Base-by-base conservation (phyloP, 2,329 filamentous ascomycete species). In the Fusarium multiceps region DNA sequence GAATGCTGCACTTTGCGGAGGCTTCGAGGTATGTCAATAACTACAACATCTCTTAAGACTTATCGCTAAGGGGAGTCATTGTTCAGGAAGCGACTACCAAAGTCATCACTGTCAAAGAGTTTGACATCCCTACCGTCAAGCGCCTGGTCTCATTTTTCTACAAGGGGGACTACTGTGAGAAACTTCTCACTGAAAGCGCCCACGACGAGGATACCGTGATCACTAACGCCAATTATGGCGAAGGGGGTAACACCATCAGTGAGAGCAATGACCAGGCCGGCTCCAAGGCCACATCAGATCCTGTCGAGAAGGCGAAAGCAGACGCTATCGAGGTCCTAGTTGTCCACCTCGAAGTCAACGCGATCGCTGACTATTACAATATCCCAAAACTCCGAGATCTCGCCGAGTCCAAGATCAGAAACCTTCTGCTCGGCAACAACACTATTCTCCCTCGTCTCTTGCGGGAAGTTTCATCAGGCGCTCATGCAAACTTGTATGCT, bases 121-220 rank as follows among this genome's bases (percentile, higher is more conserved):
- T 58, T 3, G 46, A 58, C 10, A 13, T 48, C 1, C 1, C 3
- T 1, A 51, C 32, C 10, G 51, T 58, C 2, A n/a, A 14, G 4
- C 3, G 14, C 4, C 46, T 63, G 62, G 28, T 65, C 4, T 13
- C 13, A 0, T 65, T 65, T 2, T 41, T 65, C 4, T 65, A 65
- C 21, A 20, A 10, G 5, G 51, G 47, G 34, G 8, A 41, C n/a
- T 3, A 27, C 9, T 18, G 25, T 10, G 41, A 10, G 13, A 10
- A 43, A 9, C 20, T 43, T 23, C 41, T 13, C 6, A 4, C 12
- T 14, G 18, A n/a, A 37, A n/a, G 10, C 34, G 18, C 5, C 5
- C 34, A 37, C 4, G 41, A 16, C 7, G 41, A 43, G 21, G 41
- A 43, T 10, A 21, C 13, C 9, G 14, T 21, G 8, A 21, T 16